These are phyloP conservation scores for Colletotrichum euphorbiae DNA, from an alignment of 2,329 filamentous ascomycete species.

Conservation along the genomic window DNA sequence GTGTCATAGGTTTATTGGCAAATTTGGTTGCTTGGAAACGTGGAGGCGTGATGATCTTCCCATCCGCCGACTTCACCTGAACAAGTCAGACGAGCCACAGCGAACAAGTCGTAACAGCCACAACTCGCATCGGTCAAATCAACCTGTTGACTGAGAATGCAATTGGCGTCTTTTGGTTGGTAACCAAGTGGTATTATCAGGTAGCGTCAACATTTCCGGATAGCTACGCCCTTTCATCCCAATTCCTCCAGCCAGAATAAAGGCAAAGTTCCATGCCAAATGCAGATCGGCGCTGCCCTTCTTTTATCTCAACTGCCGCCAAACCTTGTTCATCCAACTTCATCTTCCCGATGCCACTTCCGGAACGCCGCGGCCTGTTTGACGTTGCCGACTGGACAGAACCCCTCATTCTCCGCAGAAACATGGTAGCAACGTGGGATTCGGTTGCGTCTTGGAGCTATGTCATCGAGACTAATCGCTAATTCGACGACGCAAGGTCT, in stretches of 20 bases:
- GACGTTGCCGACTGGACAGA: not conserved
- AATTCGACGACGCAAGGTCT: not conserved
- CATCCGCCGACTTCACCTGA: too few species aligned
- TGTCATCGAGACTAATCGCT: not conserved
- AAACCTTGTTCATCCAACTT: not conserved
- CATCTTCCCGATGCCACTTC: conserved; percentile 1
- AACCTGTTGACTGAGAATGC: too few species aligned
- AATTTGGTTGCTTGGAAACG: too few species aligned
- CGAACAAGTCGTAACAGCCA: too few species aligned
- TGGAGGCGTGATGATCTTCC: too few species aligned
- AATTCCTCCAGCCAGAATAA: not conserved
- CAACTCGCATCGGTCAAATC: too few species aligned
- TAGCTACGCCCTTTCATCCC: not conserved
- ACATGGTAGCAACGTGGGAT: conserved; percentile 16
- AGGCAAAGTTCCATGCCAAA: not conserved
- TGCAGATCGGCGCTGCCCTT: not conserved
- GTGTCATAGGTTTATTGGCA: not conserved
- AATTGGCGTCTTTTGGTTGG: too few species aligned
- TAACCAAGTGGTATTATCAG: too few species aligned
- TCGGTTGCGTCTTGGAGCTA: not conserved
- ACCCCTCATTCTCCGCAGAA: conserved; percentile 32
- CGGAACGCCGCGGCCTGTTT: not conserved
- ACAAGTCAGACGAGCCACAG: too few species aligned
- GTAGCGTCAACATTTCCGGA: not conserved
- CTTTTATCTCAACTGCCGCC: conserved; percentile 28